Conservation (phyloP, 139 green algal genomes). For the Pseudopediastrum boryanum region DNA sequence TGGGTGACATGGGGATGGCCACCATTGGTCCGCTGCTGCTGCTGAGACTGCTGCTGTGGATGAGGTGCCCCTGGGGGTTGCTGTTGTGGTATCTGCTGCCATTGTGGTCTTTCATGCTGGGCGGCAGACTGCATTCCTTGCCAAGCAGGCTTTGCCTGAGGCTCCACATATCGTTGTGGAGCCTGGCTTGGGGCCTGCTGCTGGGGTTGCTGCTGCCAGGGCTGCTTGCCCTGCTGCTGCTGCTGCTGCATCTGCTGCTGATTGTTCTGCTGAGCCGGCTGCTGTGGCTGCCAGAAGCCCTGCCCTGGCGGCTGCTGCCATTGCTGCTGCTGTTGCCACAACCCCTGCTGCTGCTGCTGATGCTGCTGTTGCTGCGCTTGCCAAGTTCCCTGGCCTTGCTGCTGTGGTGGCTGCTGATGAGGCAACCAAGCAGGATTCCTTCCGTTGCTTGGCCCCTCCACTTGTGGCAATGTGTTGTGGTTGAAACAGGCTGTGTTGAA, state of each 20-base stretch:
- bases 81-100: too few relatives aligned
- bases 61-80: background rate
- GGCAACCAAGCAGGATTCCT: background rate
- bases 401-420: background rate
- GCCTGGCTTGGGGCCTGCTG: background rate
- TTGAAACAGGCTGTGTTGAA: background rate
- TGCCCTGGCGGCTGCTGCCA: background rate
- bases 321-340: background rate
- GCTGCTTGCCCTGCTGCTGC: background rate
- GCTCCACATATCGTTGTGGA: background rate
- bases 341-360: background rate
- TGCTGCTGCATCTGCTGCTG: slow-evolving; percentile 11
- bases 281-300: background rate
- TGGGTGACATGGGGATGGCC: background rate
- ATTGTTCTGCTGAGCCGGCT: too few relatives aligned
- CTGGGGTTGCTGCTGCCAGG: slow-evolving; percentile 5
- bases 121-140: too few relatives aligned
- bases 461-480: background rate
- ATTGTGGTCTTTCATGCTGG: slow-evolving; percentile 10
- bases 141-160: too few relatives aligned
- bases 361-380: background rate
- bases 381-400: background rate
- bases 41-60: background rate
- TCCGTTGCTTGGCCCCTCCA: background rate
- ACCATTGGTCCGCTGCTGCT: background rate